Percentiles rank a stretch among this genome's conserved stretches.
These are phyloP conservation scores for Ceratopteris richardii DNA, from an alignment of 75 land plant genomes.

Conservation along the genomic window DNA sequence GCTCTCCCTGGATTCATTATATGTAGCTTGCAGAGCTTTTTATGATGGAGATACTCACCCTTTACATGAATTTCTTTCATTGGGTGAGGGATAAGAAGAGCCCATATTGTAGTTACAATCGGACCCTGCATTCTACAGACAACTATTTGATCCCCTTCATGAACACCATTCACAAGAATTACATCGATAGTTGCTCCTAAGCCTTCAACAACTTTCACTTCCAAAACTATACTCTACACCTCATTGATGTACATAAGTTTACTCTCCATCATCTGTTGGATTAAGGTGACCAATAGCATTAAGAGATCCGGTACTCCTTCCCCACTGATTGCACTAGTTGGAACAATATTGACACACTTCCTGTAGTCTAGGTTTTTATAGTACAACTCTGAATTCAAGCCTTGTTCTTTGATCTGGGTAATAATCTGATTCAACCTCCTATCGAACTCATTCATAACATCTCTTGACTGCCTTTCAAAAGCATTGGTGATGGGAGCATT, in stretches of 20 bases:
- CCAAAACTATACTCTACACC: constrained; percentile 94
- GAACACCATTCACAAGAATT: constrained; percentile 90
- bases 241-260: constrained; percentile 76
- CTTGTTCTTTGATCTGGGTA: constrained; percentile 84
- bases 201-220: constrained; percentile 95
- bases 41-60: too few species aligned
- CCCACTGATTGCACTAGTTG: constrained; percentile 97
- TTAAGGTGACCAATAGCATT: constrained; percentile 70
- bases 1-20: too few species aligned
- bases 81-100: constrained; percentile 92
- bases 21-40: too few species aligned
- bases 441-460: constrained; percentile 78
- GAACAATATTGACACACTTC: constrained; percentile 80
- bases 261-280: constrained; percentile 87
- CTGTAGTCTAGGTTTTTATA: constrained; percentile 77
- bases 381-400: constrained; percentile 89
- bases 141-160: constrained; percentile 96
- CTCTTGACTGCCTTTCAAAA: constrained; percentile 59
- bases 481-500: constrained; percentile 79
- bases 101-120: constrained; percentile 82
- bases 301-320: constrained; percentile 95
- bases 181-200: constrained; percentile 98
- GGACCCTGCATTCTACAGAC: constrained; percentile 99
- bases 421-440: constrained; percentile 54
- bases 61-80: constrained; percentile 98